Base-by-base conservation (phyloP, 2,329 filamentous ascomycete genomes). In the Cladophialophora yegresii region DNA sequence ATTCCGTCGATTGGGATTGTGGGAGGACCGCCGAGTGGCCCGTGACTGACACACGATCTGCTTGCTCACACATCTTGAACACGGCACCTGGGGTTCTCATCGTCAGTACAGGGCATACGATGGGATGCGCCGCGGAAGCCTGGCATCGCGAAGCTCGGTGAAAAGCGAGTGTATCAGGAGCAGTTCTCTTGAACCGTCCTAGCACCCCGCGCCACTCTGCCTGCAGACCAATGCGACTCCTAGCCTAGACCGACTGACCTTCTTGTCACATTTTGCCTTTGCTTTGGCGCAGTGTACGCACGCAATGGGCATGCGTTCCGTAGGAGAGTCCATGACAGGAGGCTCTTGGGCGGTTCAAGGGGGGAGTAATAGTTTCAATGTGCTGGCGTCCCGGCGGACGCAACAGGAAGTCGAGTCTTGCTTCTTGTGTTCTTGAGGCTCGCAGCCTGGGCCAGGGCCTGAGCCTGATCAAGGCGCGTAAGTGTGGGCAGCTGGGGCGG, bases 231-330 rank as follows among this genome's bases (percentile, higher is more conserved):
- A 12, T 26, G 30, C 16, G 9, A 26, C 40, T 51, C 57, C 22
- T 53, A 13, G 26, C 43, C 32, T 12, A 54, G 57, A 23, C 23
- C n/a, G 47, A 69, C 69, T 64, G 54, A 72, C 71, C 70, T 72
- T 71, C 64, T 72, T 72, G 59, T 72, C 71, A 63, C 71, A 72
- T 65, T 71, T 72, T 50, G 71, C 71, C 56, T 72, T 72, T 28
- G 71, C 71, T 54, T 72, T 72, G 36, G 71, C 71, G 55, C 71
- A 72, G 53, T 70, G 66, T 28, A 71, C 66, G 56, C 71, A 72
- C 10, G 71, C 71, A 58, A 72, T 72, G 0, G 70, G 69, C 69
- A 71, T 69, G 57, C 69, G 68, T 64, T 71, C 71, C 16, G 62
- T 70, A 7, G 69, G 69, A 20, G 69, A 70, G 54, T 71, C 70